These are phyloP conservation scores for Penicillium turbatum DNA, from an alignment of 495 filamentous ascomycete genomes.

Conservation along the genomic window DNA sequence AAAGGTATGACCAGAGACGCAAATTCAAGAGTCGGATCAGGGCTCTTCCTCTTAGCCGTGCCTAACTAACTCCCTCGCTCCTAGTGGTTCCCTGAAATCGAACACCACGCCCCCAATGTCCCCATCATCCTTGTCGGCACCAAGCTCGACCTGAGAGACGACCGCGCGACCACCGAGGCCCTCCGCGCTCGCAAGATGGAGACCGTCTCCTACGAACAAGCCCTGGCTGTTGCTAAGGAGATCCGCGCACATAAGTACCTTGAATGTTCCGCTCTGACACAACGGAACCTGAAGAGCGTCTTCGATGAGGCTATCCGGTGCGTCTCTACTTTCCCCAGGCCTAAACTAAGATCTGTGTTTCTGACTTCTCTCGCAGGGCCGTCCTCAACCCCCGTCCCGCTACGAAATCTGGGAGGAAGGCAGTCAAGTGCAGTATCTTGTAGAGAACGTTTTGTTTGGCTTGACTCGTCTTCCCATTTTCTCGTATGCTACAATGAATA, in stretches of 20 bases:
- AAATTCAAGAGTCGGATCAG: too few relatives aligned
- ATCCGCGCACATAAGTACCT: constrained; percentile 93
- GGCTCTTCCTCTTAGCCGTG: not conserved
- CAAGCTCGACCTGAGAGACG: constrained; percentile 93
- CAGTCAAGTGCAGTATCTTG: constrained; percentile 68
- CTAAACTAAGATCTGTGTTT: not conserved
- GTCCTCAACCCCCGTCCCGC: constrained; percentile 74
- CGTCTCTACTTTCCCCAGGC: constrained; percentile 11
- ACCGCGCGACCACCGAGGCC: constrained; percentile 70
- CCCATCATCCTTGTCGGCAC: constrained; percentile 97
- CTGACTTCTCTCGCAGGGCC: constrained; percentile 50
- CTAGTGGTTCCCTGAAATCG: constrained; percentile 95
- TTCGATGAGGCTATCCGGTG: constrained; percentile 97
- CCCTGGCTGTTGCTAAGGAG: constrained; percentile 78
- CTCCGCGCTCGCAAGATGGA: constrained; percentile 85
- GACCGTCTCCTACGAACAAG: constrained; percentile 86
- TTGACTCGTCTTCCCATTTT: constrained; percentile 16
- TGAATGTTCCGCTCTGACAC: constrained; percentile 96
- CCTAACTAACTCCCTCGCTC: not conserved
- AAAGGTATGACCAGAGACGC: constrained; percentile 57
- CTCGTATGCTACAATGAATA: constrained; percentile 38
- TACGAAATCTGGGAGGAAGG: constrained; percentile 56
- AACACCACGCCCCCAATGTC: constrained; percentile 90
- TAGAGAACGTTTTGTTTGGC: constrained; percentile 37
- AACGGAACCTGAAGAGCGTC: constrained; percentile 92